Conservation (phyloP, 495 filamentous ascomycete species). For the Friedmanniomyces simplex region DNA sequence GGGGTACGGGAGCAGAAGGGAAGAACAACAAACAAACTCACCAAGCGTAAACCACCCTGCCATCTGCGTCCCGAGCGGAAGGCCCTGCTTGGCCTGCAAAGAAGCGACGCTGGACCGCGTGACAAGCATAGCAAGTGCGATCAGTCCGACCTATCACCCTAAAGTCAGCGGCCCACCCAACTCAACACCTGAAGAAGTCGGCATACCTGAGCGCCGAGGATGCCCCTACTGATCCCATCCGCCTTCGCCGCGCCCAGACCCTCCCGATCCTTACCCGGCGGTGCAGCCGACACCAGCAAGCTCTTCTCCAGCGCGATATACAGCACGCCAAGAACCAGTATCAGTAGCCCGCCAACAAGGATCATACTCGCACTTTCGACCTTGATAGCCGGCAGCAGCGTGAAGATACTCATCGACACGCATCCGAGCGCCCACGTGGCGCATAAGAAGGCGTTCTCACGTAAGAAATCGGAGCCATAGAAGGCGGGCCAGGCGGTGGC, state of each 20-base stretch:
- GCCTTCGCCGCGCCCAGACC: constrained; percentile 13
- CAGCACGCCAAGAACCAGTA: constrained; percentile 65
- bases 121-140: constrained; percentile 71
- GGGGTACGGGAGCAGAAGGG: too few relatives aligned
- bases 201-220: constrained; percentile 31
- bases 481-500: constrained; percentile 67
- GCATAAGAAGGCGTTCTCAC: constrained; percentile 49
- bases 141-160: constrained; percentile 55
- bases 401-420: constrained; percentile 78
- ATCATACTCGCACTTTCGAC: constrained; percentile 66
- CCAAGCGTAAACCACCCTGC: constrained; percentile 78
- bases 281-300: constrained; percentile 39
- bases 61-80: constrained; percentile 82
- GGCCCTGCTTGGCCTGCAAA: constrained; percentile 72
- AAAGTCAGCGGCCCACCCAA: neutral
- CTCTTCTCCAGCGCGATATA: constrained; percentile 76
- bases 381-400: constrained; percentile 77
- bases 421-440: constrained; percentile 69
- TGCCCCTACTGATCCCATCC: constrained; percentile 22
- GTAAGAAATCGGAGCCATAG: constrained; percentile 64
- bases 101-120: constrained; percentile 73
- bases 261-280: constrained; percentile 13
- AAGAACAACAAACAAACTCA: constrained; percentile 34
- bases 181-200: neutral
- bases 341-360: constrained; percentile 71